These are phyloP conservation scores for Didymella pinodella DNA, from an alignment of 2,329 filamentous ascomycete species.

Conservation along the genomic window DNA sequence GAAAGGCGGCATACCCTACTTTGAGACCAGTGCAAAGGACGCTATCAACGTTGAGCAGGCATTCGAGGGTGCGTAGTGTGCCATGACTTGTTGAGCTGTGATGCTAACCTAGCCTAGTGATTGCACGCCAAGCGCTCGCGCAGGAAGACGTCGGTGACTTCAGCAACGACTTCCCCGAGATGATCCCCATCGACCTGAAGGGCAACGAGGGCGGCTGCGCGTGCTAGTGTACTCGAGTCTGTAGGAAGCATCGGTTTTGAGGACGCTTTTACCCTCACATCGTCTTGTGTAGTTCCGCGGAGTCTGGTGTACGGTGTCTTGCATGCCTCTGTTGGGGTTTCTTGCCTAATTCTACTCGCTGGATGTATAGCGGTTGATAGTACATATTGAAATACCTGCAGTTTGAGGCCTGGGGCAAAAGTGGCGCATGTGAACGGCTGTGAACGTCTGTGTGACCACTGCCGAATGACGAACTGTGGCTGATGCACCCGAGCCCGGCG, in stretches of 20 bases:
- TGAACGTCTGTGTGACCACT: background rate
- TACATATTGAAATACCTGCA: conserved; percentile 23
- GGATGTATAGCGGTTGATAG: conserved; percentile 16
- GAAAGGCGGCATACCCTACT: conserved; percentile 97
- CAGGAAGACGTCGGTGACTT: conserved; percentile 99
- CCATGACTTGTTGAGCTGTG: background rate
- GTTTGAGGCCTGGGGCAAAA: background rate
- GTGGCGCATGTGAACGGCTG: conserved; percentile 1
- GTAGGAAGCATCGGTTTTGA: conserved; percentile 21
- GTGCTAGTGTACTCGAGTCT: conserved; percentile 64
- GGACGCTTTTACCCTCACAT: conserved; percentile 13
- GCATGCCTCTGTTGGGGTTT: conserved; percentile 20
- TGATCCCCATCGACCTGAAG: conserved; percentile 97
- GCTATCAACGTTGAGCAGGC: conserved; percentile 96
- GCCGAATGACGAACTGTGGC: conserved; percentile 30
- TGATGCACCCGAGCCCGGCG: conserved; percentile 23
- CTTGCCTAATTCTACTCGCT: conserved; percentile 27
- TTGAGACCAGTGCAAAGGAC: conserved; percentile 99
- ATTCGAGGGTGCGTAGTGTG: conserved; percentile 64
- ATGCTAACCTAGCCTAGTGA: conserved; percentile 66
- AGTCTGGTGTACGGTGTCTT: conserved; percentile 40
- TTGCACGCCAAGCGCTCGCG: conserved; percentile 91
- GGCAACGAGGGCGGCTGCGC: conserved; percentile 91
- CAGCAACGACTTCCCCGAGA: conserved; percentile 95
- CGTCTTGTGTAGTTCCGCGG: conserved; percentile 23